A percentile compares a stretch with the other conserved stretches of the same genome.
Evolutionary conservation across 2,329 filamentous ascomycete genomes (phyloP).

Genomic region (Verticillium nonalfalfae): DNA sequence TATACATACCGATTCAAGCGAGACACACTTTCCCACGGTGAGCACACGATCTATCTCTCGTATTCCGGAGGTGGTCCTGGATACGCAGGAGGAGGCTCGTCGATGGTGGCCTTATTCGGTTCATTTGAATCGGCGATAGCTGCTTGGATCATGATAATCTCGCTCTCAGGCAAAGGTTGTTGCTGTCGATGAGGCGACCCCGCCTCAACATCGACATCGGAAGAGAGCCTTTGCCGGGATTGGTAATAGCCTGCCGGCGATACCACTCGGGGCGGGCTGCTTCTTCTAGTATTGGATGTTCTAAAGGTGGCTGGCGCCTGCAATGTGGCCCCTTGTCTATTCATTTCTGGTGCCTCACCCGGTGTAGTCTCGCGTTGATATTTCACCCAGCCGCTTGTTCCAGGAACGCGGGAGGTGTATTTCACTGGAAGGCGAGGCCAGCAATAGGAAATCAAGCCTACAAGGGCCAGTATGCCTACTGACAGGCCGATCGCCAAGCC

Average conservation of each 20-base stretch:
- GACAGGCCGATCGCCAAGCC: background rate
- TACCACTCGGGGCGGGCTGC: background rate
- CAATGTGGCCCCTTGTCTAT: too few species aligned
- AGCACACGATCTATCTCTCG: background rate
- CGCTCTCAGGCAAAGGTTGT: background rate
- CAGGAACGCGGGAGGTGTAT: background rate
- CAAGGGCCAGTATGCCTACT: background rate
- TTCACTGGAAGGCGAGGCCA: background rate
- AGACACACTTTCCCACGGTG: background rate
- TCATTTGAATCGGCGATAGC: background rate
- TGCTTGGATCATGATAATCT: background rate
- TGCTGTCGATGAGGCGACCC: too few species aligned
- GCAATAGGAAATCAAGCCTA: background rate
- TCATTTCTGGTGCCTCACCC: too few species aligned
- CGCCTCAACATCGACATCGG: too few species aligned
- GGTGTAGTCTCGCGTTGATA: too few species aligned
- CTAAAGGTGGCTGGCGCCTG: background rate
- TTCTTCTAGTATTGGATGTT: background rate
- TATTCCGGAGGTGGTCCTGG: background rate
- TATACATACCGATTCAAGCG: too few species aligned
- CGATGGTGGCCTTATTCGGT: background rate
- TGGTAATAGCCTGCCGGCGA: too few species aligned
- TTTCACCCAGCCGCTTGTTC: background rate
- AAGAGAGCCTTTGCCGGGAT: too few species aligned
- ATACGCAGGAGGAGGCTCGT: background rate